A percentile compares a stretch with the other conserved stretches of the same genome.
Evolutionary conservation across 2,329 filamentous ascomycete genomes (phyloP).

Genomic region (Aspergillus bombycis): DNA sequence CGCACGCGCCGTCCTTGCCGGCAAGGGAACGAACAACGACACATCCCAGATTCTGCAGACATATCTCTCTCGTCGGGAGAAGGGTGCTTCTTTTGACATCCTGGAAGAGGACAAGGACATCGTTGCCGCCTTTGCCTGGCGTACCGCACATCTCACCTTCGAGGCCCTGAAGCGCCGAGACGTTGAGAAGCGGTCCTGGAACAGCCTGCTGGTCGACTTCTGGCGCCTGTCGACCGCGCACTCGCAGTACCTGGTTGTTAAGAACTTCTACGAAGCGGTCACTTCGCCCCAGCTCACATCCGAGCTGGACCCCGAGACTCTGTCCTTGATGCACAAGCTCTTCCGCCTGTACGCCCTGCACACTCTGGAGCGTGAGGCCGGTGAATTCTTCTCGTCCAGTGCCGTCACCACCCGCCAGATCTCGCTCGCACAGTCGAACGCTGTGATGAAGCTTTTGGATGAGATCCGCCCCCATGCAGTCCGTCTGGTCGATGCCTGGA

Average conservation of each 20-base stretch:
- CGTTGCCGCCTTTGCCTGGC: slow-evolving; percentile 75
- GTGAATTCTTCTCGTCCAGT: slow-evolving; percentile 71
- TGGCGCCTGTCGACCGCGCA: slow-evolving; percentile 75
- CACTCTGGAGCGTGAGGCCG: slow-evolving; percentile 69
- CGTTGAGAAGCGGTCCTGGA: slow-evolving; percentile 75
- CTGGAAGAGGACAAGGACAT: slow-evolving; percentile 71
- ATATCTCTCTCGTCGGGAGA: slow-evolving; percentile 68
- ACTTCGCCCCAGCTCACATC: slow-evolving; percentile 56
- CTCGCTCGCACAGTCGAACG: slow-evolving; percentile 66
- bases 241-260: slow-evolving; percentile 76
- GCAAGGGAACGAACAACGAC: slow-evolving; percentile 67
- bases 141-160: slow-evolving; percentile 73
- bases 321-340: slow-evolving; percentile 64
- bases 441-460: slow-evolving; percentile 70
- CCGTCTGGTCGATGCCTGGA: slow-evolving; percentile 72
- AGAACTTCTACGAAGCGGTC: slow-evolving; percentile 75
- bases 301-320: slow-evolving; percentile 61
- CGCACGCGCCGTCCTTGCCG: slow-evolving; percentile 69
- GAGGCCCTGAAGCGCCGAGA: slow-evolving; percentile 75
- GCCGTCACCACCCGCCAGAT: slow-evolving; percentile 75
- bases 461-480: slow-evolving; percentile 75
- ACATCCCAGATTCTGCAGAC: slow-evolving; percentile 67
- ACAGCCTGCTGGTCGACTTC: slow-evolving; percentile 76
- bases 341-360: slow-evolving; percentile 68
- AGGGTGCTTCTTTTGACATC: slow-evolving; percentile 74